These are phyloP conservation scores for Trifolium repens DNA, from an alignment of 306 rosid species.

Conservation along the genomic window DNA sequence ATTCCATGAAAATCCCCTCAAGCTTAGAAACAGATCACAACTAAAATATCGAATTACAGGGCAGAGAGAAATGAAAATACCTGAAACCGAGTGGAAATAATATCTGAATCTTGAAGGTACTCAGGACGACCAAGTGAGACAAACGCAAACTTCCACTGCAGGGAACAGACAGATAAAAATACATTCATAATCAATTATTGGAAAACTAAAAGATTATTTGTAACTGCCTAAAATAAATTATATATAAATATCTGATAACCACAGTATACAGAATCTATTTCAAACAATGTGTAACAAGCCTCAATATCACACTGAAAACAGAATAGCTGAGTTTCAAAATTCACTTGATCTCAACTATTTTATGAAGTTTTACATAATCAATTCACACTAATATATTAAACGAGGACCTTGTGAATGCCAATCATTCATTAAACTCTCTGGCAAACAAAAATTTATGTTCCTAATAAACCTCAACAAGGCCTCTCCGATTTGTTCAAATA, in stretches of 20 bases:
- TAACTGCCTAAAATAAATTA: neutral
- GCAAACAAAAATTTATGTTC: neutral
- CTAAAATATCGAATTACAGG: conserved; percentile 15
- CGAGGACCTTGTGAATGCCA: neutral
- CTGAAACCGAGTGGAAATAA: conserved; percentile 86
- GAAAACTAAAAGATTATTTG: neutral
- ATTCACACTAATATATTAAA: neutral
- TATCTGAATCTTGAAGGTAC: conserved; percentile 81
- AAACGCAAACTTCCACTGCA: conserved; percentile 95
- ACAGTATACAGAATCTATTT: neutral
- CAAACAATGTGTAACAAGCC: neutral
- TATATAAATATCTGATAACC: conserved; percentile 4
- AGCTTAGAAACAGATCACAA: neutral
- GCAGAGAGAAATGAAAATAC: conserved; percentile 43
- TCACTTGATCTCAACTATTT: conserved; percentile 23
- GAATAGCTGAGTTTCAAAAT: conserved; percentile 20
- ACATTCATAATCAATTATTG: neutral
- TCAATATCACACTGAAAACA: conserved; percentile 15
- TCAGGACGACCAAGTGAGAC: conserved; percentile 91
- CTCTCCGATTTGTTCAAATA: neutral
- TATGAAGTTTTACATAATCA: neutral
- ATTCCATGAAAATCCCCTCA: neutral
- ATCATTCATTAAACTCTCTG: neutral
- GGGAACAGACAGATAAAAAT: neutral
- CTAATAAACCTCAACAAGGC: neutral